A percentile compares a stretch with the other conserved stretches of the same genome.
These are phyloP conservation scores for Lippia alba DNA, from an alignment of 305 asterid genomes.

Conservation along the genomic window DNA sequence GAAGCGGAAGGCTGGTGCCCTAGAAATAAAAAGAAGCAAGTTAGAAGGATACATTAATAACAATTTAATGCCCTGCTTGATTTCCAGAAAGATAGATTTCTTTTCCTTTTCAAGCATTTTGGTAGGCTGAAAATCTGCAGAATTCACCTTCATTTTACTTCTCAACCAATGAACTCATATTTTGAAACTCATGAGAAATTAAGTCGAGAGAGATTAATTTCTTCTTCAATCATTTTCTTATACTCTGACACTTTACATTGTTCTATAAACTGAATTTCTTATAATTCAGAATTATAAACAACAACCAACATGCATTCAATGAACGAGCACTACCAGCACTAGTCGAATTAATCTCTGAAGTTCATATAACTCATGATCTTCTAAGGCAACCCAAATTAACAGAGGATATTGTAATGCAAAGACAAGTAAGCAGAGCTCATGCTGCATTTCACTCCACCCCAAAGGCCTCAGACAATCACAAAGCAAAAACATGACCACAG, in stretches of 20 bases:
- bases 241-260: background rate
- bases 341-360: too few species aligned
- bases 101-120: conserved; percentile 19
- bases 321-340: too few species aligned
- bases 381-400: too few species aligned
- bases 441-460: too few species aligned
- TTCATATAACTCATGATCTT: too few species aligned
- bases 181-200: background rate
- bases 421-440: too few species aligned
- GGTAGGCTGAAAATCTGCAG: conserved; percentile 7
- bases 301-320: conserved; percentile 9
- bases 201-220: conserved; percentile 2
- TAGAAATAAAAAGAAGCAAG: too few species aligned
- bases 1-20: too few species aligned
- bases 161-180: background rate
- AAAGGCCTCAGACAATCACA: too few species aligned
- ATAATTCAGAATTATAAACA: background rate
- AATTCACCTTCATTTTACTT: conserved; percentile 16
- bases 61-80: background rate
- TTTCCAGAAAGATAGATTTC: background rate
- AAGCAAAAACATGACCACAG: too few species aligned
- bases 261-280: background rate
- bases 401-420: too few species aligned
- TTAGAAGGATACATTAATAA: too few species aligned
- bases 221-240: conserved; percentile 5